Evolutionary conservation across 192 early-diverging fungal genomes (phyloP).

Genomic region (Hyaloraphidium curvatum): DNA sequence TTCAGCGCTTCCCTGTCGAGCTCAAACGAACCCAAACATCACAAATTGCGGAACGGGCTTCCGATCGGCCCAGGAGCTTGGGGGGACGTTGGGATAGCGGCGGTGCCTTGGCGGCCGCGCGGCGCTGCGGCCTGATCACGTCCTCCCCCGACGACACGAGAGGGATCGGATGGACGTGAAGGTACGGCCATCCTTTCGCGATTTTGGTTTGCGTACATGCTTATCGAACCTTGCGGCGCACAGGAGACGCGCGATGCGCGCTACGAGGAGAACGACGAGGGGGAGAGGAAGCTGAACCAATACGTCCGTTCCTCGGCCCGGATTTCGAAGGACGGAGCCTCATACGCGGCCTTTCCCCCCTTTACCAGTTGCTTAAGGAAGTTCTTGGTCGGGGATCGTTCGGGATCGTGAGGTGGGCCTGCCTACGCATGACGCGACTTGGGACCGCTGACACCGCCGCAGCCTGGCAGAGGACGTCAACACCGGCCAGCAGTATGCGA

Average conservation of each 20-base stretch:
- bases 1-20: no score
- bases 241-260: constrained; percentile 40
- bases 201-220: no score
- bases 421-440: background rate
- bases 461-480: constrained; percentile 41
- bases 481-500: constrained; percentile 41
- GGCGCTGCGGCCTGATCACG: no score
- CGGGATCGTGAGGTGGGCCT: constrained; percentile 45
- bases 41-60: no score
- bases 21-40: no score
- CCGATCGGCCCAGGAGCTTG: no score
- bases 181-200: no score
- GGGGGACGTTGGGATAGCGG: no score
- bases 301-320: constrained; percentile 24
- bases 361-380: constrained; percentile 17
- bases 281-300: constrained; percentile 57
- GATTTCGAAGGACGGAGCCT: background rate
- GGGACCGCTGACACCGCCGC: background rate
- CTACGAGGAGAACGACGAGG: constrained; percentile 45
- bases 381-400: constrained; percentile 74
- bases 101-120: no score
- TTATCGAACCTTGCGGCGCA: no score
- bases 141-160: no score
- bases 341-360: background rate
- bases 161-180: no score